phyloP scores from a whole-genome alignment of 768 basidiomycete genomes.

The Epithele typhae region DNA sequence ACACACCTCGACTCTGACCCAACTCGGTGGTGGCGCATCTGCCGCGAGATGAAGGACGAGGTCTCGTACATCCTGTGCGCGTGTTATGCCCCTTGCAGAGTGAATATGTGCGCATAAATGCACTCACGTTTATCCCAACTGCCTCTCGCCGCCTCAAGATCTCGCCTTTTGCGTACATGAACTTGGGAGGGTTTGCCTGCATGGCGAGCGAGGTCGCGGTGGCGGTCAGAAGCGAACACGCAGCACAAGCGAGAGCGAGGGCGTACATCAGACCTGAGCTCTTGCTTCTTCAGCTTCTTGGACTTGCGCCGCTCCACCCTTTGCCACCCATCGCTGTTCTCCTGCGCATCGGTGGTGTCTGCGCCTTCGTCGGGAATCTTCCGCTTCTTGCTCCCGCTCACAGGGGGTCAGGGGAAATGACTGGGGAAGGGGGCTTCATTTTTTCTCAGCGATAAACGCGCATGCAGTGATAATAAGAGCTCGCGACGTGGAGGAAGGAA shows the following conservation, averaged over 20 bases:
- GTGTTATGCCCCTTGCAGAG: too few species aligned
- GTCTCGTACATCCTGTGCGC: slow-evolving; percentile 79
- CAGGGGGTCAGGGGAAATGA: too few species aligned
- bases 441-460: too few species aligned
- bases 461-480: too few species aligned
- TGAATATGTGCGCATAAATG: neutral
- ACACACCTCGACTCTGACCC: slow-evolving; percentile 80
- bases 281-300: slow-evolving; percentile 61
- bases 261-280: slow-evolving; percentile 60
- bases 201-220: neutral
- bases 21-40: slow-evolving; percentile 79
- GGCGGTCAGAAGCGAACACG: neutral
- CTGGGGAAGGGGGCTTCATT: too few species aligned
- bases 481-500: too few species aligned
- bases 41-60: slow-evolving; percentile 77
- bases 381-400: neutral
- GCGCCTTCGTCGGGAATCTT: neutral
- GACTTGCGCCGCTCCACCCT: slow-evolving; percentile 69
- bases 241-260: slow-evolving; percentile 9
- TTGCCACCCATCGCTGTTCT: slow-evolving; percentile 48
- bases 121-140: slow-evolving; percentile 74
- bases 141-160: slow-evolving; percentile 70
- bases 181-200: slow-evolving; percentile 58
- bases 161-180: slow-evolving; percentile 78
- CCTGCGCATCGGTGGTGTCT: neutral